A percentile compares a stretch with the other conserved stretches of the same genome.
These are phyloP conservation scores for Leucoagaricus sp. DNA, from an alignment of 1,284 basidiomycete species.

Conservation along the genomic window DNA sequence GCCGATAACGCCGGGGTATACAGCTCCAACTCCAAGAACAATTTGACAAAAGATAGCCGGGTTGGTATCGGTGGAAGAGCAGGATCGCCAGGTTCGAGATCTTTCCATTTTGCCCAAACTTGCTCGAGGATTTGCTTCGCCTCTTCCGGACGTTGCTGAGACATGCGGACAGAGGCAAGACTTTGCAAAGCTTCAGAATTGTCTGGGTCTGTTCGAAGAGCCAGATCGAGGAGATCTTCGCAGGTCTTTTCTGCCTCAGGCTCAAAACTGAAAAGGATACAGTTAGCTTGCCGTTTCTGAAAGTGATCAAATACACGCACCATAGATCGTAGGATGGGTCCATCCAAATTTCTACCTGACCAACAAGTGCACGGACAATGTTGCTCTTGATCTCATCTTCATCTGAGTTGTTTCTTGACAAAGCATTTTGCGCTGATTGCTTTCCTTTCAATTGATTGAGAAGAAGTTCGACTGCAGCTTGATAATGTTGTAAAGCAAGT, in stretches of 20 bases:
- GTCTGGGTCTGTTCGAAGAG: constrained; percentile 73
- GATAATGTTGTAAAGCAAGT: constrained; percentile 79
- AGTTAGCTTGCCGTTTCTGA: constrained; percentile 2
- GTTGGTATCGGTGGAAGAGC: constrained; percentile 75
- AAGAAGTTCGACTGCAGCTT: constrained; percentile 78
- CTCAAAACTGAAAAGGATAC: constrained; percentile 61
- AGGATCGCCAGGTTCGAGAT: constrained; percentile 72
- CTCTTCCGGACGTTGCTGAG: constrained; percentile 83
- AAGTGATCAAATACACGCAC: constrained; percentile 44
- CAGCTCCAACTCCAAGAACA: constrained; percentile 81
- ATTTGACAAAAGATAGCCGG: constrained; percentile 76
- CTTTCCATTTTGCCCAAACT: constrained; percentile 76
- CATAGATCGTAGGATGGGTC: constrained; percentile 87
- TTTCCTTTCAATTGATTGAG: constrained; percentile 72
- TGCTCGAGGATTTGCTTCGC: constrained; percentile 69
- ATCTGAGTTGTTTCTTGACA: constrained; percentile 41
- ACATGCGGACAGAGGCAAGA: constrained; percentile 88
- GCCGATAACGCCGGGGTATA: constrained; percentile 76
- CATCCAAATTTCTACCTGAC: constrained; percentile 97
- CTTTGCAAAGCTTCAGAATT: constrained; percentile 83
- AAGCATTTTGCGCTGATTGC: constrained; percentile 47
- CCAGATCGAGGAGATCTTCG: constrained; percentile 72
- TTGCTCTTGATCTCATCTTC: constrained; percentile 70
- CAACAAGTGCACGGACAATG: constrained; percentile 83
- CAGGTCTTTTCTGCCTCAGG: constrained; percentile 80